These are phyloP conservation scores for Lunularia cruciata DNA, from an alignment of 225 moss, liverwort and hornwort genomes.

Conservation along the genomic window DNA sequence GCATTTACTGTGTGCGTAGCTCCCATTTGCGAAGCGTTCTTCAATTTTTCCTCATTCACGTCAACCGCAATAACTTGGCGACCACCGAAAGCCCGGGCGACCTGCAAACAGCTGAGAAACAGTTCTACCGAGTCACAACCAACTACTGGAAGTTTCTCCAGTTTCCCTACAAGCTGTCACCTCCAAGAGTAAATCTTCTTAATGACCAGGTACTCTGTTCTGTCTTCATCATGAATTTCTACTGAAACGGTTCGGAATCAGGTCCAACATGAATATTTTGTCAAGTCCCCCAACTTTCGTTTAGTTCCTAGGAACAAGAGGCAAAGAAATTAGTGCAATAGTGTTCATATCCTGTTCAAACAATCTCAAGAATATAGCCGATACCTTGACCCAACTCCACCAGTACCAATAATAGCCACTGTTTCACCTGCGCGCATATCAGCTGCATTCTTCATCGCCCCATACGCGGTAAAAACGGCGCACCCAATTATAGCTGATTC, in stretches of 20 bases:
- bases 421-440: conserved; percentile 98
- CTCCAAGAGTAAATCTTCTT: no score
- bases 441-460: conserved; percentile 90
- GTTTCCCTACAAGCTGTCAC: no score
- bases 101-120: conserved; percentile 79
- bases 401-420: conserved; percentile 83
- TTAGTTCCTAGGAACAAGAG: no score
- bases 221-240: no score
- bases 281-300: no score
- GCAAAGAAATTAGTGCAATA: no score
- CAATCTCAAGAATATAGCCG: background rate
- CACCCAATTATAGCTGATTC: conserved; percentile 92
- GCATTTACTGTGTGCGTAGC: conserved; percentile 93
- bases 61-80: conserved; percentile 89
- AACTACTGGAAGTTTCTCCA: no score
- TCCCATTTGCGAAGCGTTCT: conserved; percentile 78
- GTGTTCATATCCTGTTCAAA: no score
- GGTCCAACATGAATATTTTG: no score
- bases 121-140: no score
- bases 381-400: conserved; percentile 91
- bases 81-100: conserved; percentile 96
- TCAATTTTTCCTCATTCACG: conserved; percentile 71
- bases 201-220: no score
- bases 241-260: no score
- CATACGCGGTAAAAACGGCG: conserved; percentile 90